Evolutionary conservation across 768 basidiomycete species (phyloP), one percentile per base, ranked within the genome.

Genomic region (Amanita pseudoporphyria): DNA sequence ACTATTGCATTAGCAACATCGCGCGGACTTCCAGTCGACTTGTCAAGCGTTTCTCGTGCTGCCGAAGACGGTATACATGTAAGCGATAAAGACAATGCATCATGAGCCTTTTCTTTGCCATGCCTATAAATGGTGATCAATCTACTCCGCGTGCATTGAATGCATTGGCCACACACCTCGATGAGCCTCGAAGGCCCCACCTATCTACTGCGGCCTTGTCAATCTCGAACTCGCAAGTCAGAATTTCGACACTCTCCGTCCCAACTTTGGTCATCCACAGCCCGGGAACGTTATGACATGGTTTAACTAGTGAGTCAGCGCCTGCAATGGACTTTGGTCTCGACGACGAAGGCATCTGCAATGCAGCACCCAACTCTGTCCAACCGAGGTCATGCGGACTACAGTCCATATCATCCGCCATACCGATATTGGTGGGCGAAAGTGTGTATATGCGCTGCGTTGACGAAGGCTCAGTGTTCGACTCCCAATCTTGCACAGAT

Each of bases 201-300:
- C 58, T 66, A 5, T 50, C 44, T n/a, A 65, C 65, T 10, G 65
- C 64, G 44, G 58, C 59, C 30, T 59, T 43, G 47, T 71, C 68
- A 44, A 76, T 56, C 31, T 67, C 60, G 52, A 76, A 68, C 24
- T 56, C 55, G 52, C 64, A 66, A 30, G 66, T 64, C 40, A 67
- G 26, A 14, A 69, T 64, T 35, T 60, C 63, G n/a, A 69, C 47
- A 22, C 58, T 49, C n/a, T 55, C 33, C 6, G 63, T 59, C 9
- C 67, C 71, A 3, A 56, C 51, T 47, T 64, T 64, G 28, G 62
- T 54, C 42, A 69, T 60, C 71, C 72, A 74, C 6, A 73, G 47
- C 5, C 71, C 71, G 43, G 72, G 72, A 24, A 72, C 60, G 51
- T 62, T 57, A 47, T 67, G 59, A 49, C 63, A 68, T 7, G 67